phyloP scores from a whole-genome alignment of 345 rosid genomes.

The Eucalyptus brandiana region DNA sequence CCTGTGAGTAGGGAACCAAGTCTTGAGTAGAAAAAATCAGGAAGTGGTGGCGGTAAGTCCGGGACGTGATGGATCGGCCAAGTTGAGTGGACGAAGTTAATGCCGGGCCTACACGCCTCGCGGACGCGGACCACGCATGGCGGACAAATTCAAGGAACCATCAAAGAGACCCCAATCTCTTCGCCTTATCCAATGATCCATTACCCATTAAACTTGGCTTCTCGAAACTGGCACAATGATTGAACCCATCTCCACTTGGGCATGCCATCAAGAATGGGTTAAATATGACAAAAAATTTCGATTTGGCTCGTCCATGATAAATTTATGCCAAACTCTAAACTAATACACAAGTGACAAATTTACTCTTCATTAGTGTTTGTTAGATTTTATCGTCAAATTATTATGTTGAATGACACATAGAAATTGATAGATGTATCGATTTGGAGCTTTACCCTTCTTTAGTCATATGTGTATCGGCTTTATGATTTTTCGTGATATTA shows the following conservation, averaged over 20 bases:
- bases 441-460: fast-evolving
- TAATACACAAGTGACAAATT: fast-evolving
- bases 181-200: neutral
- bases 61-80: neutral
- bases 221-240: neutral
- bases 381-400: no score
- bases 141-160: neutral
- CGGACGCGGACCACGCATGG: neutral
- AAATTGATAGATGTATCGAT: fast-evolving
- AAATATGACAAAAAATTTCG: no score
- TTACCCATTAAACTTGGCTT: neutral
- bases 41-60: neutral
- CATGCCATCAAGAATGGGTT: neutral
- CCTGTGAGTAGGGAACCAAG: neutral
- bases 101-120: neutral
- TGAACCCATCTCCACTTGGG: neutral
- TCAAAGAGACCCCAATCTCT: neutral
- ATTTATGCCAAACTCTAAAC: no score
- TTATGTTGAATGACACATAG: fast-evolving
- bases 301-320: fast-evolving
- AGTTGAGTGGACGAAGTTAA: neutral
- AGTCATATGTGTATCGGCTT: fast-evolving
- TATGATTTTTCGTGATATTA: fast-evolving
- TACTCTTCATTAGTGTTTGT: fast-evolving
- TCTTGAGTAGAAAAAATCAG: neutral